Evolutionary conservation across 2,329 filamentous ascomycete species (phyloP).

Genomic region (Kalaharituber pfeilii): DNA sequence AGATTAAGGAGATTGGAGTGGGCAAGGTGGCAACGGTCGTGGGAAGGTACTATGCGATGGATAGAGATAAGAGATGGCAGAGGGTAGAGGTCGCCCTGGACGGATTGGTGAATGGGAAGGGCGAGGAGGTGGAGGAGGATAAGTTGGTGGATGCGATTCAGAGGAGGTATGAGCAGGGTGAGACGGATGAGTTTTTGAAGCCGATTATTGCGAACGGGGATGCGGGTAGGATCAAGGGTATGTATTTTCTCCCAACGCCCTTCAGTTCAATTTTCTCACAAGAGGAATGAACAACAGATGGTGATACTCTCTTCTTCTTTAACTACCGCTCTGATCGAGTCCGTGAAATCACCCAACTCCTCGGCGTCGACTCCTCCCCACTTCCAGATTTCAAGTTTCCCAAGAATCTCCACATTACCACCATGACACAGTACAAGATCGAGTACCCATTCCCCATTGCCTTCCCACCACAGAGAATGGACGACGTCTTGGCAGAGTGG

Average conservation of each 20-base stretch:
- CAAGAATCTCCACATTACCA: constrained; percentile 70
- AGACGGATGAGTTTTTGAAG: constrained; percentile 96
- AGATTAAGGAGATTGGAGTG: constrained; percentile 63
- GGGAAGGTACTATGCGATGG: constrained; percentile 90
- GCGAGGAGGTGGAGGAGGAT: constrained; percentile 68
- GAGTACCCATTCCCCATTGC: constrained; percentile 86
- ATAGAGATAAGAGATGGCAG: constrained; percentile 99
- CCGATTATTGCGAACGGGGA: constrained; percentile 87
- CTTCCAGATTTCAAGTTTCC: constrained; percentile 85
- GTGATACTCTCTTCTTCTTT: constrained; percentile 97
- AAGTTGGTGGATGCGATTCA: constrained; percentile 55
- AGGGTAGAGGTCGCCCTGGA: constrained; percentile 78
- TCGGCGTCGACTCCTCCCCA: constrained; percentile 84
- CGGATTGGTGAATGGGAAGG: constrained; percentile 69
- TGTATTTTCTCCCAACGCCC: constrained; percentile 16
- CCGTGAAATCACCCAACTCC: constrained; percentile 83
- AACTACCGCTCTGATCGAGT: constrained; percentile 99
- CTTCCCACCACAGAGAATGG: constrained; percentile 90
- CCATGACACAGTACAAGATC: constrained; percentile 97
- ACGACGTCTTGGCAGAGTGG: constrained; percentile 95
- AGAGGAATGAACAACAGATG: constrained; percentile 37
- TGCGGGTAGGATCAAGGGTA: constrained; percentile 69
- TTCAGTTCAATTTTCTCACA: not conserved
- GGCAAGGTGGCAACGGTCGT: constrained; percentile 86
- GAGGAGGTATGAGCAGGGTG: constrained; percentile 68